phyloP scores from a whole-genome alignment of 495 filamentous ascomycete genomes.

The Neurospora sp. region DNA sequence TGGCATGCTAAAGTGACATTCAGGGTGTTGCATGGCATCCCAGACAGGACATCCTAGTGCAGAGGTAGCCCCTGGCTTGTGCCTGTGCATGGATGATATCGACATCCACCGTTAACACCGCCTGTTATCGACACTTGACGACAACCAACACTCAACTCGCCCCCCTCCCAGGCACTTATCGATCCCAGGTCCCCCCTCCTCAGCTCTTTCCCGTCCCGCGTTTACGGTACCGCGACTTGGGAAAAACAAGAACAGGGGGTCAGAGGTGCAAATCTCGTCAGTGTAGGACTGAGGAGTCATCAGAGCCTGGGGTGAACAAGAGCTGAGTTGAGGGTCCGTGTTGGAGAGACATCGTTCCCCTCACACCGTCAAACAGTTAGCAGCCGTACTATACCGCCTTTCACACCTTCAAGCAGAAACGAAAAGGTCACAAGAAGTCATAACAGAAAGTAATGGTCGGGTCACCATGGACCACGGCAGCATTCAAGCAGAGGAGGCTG shows the following conservation, averaged over 20 bases:
- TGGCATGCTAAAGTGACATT: not conserved
- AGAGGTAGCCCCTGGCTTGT: not conserved
- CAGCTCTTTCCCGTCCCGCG: not conserved
- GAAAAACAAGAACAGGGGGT: not conserved
- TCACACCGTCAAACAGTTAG: not conserved
- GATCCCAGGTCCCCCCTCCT: not conserved
- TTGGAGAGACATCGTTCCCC: not conserved
- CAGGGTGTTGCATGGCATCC: not conserved
- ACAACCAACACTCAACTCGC: not conserved
- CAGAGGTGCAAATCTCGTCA: not conserved
- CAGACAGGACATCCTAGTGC: not conserved
- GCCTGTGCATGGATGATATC: not conserved
- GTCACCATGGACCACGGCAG: conserved; percentile 28
- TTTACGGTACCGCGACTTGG: not conserved
- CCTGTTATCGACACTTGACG: not conserved
- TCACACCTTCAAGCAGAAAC: not conserved
- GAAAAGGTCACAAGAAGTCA: not conserved
- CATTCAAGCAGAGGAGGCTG: conserved; percentile 18
- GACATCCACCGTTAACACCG: not conserved
- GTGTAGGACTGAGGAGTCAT: not conserved
- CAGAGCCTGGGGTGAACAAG: not conserved
- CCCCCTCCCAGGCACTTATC: not conserved
- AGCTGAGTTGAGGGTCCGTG: not conserved
- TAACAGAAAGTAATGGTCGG: conserved; percentile 13
- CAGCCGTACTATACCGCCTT: not conserved